phyloP scores from a whole-genome alignment of 2,329 filamentous ascomycete genomes.

The Alternaria sp. region DNA sequence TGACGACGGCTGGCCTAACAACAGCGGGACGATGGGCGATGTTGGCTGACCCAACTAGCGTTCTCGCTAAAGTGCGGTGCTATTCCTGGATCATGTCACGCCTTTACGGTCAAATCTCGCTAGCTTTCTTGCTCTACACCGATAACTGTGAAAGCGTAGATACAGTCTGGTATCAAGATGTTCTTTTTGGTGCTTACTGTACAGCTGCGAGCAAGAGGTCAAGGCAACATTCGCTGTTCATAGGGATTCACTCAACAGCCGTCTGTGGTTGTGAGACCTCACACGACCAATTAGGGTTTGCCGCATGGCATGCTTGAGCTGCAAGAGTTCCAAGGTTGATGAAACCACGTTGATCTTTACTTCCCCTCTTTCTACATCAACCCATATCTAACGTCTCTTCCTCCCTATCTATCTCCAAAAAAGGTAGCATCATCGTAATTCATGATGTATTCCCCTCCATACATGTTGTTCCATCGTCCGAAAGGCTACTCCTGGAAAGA shows the following conservation, averaged over 20 bases:
- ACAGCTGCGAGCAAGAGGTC: not conserved
- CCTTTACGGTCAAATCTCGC: not conserved
- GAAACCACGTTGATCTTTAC: not conserved
- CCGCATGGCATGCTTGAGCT: not conserved
- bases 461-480: not conserved
- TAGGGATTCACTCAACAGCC: not conserved
- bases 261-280: not conserved
- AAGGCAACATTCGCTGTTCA: not conserved
- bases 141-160: constrained; percentile 3
- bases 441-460: not conserved
- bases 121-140: not conserved
- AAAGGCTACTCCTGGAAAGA: not conserved
- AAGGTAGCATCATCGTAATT: not conserved
- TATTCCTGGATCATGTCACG: constrained; percentile 12
- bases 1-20: constrained; percentile 14
- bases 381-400: not conserved
- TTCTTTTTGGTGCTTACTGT: not conserved
- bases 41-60: constrained; percentile 7
- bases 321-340: not conserved
- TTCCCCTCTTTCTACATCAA: not conserved
- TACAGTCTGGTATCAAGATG: not conserved
- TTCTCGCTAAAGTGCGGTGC: constrained; percentile 11
- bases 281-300: not conserved
- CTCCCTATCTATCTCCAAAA: not conserved
- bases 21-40: constrained; percentile 9